Conservation (phyloP, 1,284 basidiomycete species). For the Sporisorium reilianum region DNA sequence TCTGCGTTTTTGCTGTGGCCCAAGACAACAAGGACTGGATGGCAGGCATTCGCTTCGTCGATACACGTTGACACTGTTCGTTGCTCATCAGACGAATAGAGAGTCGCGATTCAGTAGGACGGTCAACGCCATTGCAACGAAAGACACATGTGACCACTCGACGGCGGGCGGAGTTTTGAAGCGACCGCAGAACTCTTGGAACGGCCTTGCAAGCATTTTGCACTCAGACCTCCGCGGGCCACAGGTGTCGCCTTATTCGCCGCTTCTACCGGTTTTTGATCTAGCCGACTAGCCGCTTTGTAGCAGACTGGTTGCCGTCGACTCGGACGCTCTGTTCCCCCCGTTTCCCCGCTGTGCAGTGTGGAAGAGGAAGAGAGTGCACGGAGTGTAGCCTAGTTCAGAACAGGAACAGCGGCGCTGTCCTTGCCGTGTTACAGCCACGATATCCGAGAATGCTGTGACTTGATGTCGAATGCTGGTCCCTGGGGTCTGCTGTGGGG, state of each 20-base stretch:
- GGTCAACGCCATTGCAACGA: too few relatives aligned
- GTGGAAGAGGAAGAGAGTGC: not conserved
- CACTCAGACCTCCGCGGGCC: constrained; percentile 4
- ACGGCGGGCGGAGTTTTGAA: not conserved
- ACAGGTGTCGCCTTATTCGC: not conserved
- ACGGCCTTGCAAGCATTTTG: not conserved
- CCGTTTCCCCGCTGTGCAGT: not conserved
- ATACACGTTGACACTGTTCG: not conserved
- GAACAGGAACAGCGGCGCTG: too few relatives aligned
- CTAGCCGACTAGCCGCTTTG: not conserved
- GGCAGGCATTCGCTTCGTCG: not conserved
- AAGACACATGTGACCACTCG: not conserved
- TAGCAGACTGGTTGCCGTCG: not conserved
- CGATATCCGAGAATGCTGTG: not conserved
- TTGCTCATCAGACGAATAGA: too few relatives aligned
- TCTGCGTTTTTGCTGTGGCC: not conserved
- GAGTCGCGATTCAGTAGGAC: too few relatives aligned
- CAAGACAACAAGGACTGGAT: too few relatives aligned
- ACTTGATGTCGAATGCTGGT: not conserved
- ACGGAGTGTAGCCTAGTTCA: not conserved
- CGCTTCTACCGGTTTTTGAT: not conserved
- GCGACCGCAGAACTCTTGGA: not conserved
- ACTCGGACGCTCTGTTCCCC: not conserved
- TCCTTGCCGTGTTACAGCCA: not conserved
- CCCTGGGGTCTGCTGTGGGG: not conserved